Evolutionary conservation across 108 stramenopile genomes (phyloP).

Genomic region (Nannochloropsis salina): DNA sequence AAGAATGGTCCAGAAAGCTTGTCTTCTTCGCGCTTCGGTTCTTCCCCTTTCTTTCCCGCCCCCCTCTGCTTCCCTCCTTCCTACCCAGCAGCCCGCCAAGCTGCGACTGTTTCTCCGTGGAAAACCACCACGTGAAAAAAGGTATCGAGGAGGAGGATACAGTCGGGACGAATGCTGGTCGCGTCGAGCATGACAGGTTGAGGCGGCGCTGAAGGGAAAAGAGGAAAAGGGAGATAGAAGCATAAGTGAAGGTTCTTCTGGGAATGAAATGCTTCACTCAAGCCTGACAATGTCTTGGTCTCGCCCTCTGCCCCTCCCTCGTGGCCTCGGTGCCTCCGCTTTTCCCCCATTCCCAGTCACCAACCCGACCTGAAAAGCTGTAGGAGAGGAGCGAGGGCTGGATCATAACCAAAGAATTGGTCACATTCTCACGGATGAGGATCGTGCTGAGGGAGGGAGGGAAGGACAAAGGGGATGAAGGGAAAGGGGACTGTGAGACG

Average conservation of each 20-base stretch:
- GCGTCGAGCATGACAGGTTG: slow-evolving; percentile 18
- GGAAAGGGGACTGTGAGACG: neutral
- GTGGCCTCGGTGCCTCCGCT: neutral
- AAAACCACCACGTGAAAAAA: slow-evolving; percentile 99
- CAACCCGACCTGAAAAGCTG: slow-evolving; percentile 50
- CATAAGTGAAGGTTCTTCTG: neutral
- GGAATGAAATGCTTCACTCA: neutral
- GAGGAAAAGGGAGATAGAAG: neutral
- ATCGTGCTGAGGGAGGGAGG: slow-evolving; percentile 39
- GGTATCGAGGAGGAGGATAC: slow-evolving; percentile 92
- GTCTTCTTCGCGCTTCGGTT: neutral
- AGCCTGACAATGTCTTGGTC: neutral
- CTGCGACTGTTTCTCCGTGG: slow-evolving; percentile 98
- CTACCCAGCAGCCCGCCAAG: slow-evolving; percentile 79
- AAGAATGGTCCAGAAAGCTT: neutral
- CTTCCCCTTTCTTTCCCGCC: too few species aligned
- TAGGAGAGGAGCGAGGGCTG: slow-evolving; percentile 96
- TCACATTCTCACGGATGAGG: slow-evolving; percentile 76
- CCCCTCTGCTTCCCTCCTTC: neutral
- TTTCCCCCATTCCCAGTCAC: neutral
- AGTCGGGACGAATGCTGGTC: slow-evolving; percentile 77
- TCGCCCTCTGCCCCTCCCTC: neutral
- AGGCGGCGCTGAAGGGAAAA: slow-evolving; percentile 58
- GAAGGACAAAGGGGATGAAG: neutral
- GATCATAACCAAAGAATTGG: slow-evolving; percentile 96